A percentile compares a stretch with the other conserved stretches of the same genome.
Evolutionary conservation across 305 asterid genomes (phyloP).

Genomic region (Fraxinus greggii): DNA sequence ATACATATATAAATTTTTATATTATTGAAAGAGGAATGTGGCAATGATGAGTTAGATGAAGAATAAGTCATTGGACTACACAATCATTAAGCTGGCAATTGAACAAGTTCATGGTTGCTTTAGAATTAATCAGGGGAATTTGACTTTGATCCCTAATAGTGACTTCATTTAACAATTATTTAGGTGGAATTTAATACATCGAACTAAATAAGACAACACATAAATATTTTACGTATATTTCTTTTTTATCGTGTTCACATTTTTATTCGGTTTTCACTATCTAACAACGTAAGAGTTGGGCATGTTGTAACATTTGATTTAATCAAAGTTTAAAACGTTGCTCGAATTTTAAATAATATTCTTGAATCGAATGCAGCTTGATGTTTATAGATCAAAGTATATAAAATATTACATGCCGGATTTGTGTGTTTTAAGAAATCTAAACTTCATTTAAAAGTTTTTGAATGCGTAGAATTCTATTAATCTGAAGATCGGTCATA

Average conservation of each 20-base stretch:
- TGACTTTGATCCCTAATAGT: not conserved
- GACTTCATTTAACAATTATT: not conserved
- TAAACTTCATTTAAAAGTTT: not conserved
- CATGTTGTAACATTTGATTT: not conserved
- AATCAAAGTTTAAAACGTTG: not conserved
- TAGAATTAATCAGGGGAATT: not conserved
- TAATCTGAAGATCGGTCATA: not conserved
- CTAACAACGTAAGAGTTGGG: not conserved
- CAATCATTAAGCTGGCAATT: constrained; percentile 11
- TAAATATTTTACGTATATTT: not conserved
- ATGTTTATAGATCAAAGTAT: not conserved
- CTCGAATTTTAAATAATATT: not conserved
- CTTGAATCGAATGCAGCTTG: not conserved
- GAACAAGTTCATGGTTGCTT: not conserved
- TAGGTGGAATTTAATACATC: not conserved
- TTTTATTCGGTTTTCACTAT: not conserved
- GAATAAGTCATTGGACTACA: not conserved
- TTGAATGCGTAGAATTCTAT: not conserved
- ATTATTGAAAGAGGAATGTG: not conserved
- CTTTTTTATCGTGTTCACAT: too few relatives aligned
- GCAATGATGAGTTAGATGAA: constrained; percentile 4
- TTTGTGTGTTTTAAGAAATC: not conserved
- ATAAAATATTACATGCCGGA: not conserved
- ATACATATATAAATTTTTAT: not conserved
- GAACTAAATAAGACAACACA: not conserved